These are phyloP conservation scores for Ustilago lituana DNA, from an alignment of 1,284 basidiomycete genomes.

Conservation along the genomic window DNA sequence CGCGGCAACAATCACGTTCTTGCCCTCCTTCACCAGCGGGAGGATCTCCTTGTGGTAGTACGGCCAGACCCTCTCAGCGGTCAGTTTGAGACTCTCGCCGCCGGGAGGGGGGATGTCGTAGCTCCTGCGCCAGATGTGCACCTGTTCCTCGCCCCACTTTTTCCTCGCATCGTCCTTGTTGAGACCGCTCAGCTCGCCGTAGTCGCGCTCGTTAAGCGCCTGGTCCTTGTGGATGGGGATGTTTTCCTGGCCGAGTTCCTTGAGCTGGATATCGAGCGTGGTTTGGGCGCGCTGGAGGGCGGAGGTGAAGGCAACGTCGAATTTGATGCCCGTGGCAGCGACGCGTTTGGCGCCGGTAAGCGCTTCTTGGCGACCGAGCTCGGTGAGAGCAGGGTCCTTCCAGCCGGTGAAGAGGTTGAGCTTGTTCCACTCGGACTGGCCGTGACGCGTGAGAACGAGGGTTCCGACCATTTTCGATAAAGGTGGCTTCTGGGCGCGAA, in stretches of 20 bases:
- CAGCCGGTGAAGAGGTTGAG: conserved; percentile 67
- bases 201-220: conserved; percentile 70
- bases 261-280: conserved; percentile 69
- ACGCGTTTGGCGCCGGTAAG: conserved; percentile 64
- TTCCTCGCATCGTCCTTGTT: conserved; percentile 69
- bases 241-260: conserved; percentile 68
- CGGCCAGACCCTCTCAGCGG: conserved; percentile 68
- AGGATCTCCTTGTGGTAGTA: conserved; percentile 69
- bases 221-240: conserved; percentile 67
- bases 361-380: conserved; percentile 64
- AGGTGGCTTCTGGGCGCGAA: too few relatives aligned
- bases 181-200: conserved; percentile 68
- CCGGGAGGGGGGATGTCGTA: conserved; percentile 69
- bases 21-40: conserved; percentile 67
- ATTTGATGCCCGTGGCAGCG: conserved; percentile 64
- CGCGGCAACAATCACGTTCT: conserved; percentile 69
- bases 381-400: conserved; percentile 67
- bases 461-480: conserved; percentile 55
- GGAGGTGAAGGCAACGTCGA: conserved; percentile 69
- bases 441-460: conserved; percentile 67
- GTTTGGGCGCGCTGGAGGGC: conserved; percentile 69
- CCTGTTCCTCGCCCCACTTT: conserved; percentile 70
- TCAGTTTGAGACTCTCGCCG: conserved; percentile 69
- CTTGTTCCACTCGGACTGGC: conserved; percentile 68
- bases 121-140: conserved; percentile 68